Evolutionary conservation across 176 grass and related monocot species (phyloP), one percentile per base, ranked within the genome.

Genomic region (Ensete glaucum): DNA sequence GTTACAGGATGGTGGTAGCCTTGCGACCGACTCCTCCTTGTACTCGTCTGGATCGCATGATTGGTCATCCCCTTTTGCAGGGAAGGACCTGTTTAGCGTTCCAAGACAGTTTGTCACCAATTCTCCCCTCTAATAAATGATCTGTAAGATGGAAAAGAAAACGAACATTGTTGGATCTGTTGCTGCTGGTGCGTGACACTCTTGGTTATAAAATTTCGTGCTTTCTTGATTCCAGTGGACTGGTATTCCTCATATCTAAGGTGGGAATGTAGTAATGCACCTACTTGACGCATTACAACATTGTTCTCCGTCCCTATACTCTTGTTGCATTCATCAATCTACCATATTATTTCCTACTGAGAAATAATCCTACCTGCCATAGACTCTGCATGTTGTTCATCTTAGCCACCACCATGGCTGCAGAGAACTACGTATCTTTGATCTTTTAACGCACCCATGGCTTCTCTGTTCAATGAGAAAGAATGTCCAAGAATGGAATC

Each of bases 61-160:
- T 43, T 93, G 90, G 85, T 73, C 82, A 77, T 87, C 86, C 73
- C 89, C 84, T 78, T 93, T 83, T 81, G 82, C 87, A 76, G 87
- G 67, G 54, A 78, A 79, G 82, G 84, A 89, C 82, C 87, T 87
- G 80, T 78, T 79, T 85, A 87, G 82, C 72, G 62, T 52, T 67
- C 52, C 60, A 52, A 76, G 59, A 51, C 26, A 64, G 49, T 64
- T 63, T 23, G 20, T 76, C 55, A 62, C 73, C 19, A 51, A 59
- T 52, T 59, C 72, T 81, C 83, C 81, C 69, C 78, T 81, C 83
- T 88, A 85, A 78, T 81, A 81, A 81, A 78, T 83, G 78, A 71
- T 69, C 67, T 76, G 64, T 81, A 92, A 81, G 87, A 88, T 83
- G 78, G 78, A 68, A 64, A 80, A 79, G 76, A 85, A 85, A 80